These are phyloP conservation scores for Trametes cubensis DNA, from an alignment of 768 basidiomycete genomes.

Conservation along the genomic window DNA sequence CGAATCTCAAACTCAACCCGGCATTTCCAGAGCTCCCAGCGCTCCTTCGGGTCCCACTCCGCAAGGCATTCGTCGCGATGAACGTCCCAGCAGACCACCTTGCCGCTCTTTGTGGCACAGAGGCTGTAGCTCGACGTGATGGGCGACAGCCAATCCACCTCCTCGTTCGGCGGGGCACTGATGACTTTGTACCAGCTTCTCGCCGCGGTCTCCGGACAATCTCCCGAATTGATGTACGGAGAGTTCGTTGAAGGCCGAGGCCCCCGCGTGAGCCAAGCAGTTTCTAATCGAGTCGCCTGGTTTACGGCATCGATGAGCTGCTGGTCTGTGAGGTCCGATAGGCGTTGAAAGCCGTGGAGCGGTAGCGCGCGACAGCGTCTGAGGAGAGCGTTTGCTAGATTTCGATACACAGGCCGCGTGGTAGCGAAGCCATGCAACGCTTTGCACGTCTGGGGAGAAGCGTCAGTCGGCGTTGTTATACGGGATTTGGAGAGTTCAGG, in stretches of 20 bases:
- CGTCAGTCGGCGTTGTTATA: neutral
- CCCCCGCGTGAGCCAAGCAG: conserved; percentile 60
- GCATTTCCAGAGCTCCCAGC: conserved; percentile 80
- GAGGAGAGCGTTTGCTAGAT: conserved; percentile 63
- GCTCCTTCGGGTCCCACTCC: conserved; percentile 64
- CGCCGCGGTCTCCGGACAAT: conserved; percentile 15
- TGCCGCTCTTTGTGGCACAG: conserved; percentile 76
- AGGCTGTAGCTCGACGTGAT: conserved; percentile 76
- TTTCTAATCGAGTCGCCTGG: conserved; percentile 62
- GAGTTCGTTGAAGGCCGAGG: conserved; percentile 51
- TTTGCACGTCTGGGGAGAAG: conserved; percentile 49
- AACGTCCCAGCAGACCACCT: conserved; percentile 79
- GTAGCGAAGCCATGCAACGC: conserved; percentile 60
- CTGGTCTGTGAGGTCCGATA: conserved; percentile 64
- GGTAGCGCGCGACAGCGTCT: conserved; percentile 69
- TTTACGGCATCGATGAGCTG: conserved; percentile 65
- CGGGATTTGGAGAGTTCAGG: neutral
- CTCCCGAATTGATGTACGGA: conserved; percentile 28
- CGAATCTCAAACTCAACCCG: conserved; percentile 73
- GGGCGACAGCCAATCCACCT: conserved; percentile 77
- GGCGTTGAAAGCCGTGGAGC: conserved; percentile 67
- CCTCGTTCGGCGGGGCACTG: conserved; percentile 64
- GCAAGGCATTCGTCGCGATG: conserved; percentile 61
- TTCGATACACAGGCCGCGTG: conserved; percentile 69
- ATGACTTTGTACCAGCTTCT: conserved; percentile 67